phyloP scores from a whole-genome alignment of 2,329 filamentous ascomycete genomes.

The Boeremia lycopersici region DNA sequence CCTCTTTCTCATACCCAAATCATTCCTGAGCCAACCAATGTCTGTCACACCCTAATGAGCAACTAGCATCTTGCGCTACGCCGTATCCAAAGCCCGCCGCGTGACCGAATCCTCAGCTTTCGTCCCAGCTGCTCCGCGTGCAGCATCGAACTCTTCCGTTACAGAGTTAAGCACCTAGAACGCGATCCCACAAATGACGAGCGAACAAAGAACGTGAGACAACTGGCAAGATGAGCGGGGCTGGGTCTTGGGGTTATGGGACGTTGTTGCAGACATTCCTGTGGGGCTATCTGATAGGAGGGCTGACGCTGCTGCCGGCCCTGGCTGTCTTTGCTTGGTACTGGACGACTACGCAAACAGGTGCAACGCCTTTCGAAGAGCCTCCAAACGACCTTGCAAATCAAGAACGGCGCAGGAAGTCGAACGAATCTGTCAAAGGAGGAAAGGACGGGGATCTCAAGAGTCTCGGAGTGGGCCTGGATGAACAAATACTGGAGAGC shows the following conservation, averaged over 20 bases:
- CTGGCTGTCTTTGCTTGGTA: conserved; percentile 27
- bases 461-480: conserved; percentile 27
- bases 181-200: conserved; percentile 19
- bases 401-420: conserved; percentile 15
- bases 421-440: conserved; percentile 18
- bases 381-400: conserved; percentile 10
- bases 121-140: background rate
- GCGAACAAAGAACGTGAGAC: conserved; percentile 18
- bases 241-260: conserved; percentile 32
- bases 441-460: conserved; percentile 19
- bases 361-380: conserved; percentile 12
- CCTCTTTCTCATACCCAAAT: background rate
- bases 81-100: conserved; percentile 13
- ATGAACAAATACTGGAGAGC: conserved; percentile 32
- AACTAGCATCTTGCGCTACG: conserved; percentile 18
- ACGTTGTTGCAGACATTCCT: conserved; percentile 33
- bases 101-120: conserved; percentile 8
- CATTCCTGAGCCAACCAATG: background rate
- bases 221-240: conserved; percentile 32
- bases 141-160: background rate
- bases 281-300: conserved; percentile 35
- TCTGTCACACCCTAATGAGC: conserved; percentile 1
- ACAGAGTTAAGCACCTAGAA: background rate
- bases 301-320: conserved; percentile 29
- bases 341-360: conserved; percentile 24